Percentiles rank a stretch among this genome's conserved stretches.
Evolutionary conservation across 2,329 filamentous ascomycete genomes (phyloP).

Genomic region (Tolypocladium endophyticum): DNA sequence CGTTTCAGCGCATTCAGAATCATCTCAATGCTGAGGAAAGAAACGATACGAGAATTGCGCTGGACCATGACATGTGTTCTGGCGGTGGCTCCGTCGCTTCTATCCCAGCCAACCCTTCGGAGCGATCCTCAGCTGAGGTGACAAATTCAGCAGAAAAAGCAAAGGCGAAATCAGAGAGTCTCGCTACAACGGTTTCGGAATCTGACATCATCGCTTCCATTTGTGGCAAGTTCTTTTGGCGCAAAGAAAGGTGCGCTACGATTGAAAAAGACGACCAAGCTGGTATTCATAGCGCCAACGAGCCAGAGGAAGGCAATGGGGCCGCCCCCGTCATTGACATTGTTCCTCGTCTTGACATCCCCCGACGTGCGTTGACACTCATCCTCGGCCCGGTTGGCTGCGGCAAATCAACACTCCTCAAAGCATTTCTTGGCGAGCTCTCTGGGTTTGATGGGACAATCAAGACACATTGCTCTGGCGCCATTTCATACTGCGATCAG

Average conservation of each 20-base stretch:
- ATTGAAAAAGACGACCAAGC: background rate
- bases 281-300: background rate
- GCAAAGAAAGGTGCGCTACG: background rate
- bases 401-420: constrained; percentile 18
- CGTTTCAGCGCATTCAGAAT: constrained; percentile 14
- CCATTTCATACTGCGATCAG: constrained; percentile 14
- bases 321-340: background rate
- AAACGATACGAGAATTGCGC: constrained; percentile 4
- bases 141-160: background rate
- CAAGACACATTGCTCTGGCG: constrained; percentile 5
- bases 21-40: constrained; percentile 11
- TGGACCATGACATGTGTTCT: background rate
- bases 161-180: background rate
- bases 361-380: constrained; percentile 6
- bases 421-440: constrained; percentile 15
- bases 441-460: constrained; percentile 8
- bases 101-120: background rate
- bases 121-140: background rate
- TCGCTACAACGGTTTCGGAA: background rate
- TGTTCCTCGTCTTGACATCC: background rate
- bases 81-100: background rate
- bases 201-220: background rate
- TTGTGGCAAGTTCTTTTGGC: background rate
- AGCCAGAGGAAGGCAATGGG: background rate
- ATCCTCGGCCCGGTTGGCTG: constrained; percentile 19